Evolutionary conservation across 345 rosid species (phyloP).

Genomic region (Psidium guajava): DNA sequence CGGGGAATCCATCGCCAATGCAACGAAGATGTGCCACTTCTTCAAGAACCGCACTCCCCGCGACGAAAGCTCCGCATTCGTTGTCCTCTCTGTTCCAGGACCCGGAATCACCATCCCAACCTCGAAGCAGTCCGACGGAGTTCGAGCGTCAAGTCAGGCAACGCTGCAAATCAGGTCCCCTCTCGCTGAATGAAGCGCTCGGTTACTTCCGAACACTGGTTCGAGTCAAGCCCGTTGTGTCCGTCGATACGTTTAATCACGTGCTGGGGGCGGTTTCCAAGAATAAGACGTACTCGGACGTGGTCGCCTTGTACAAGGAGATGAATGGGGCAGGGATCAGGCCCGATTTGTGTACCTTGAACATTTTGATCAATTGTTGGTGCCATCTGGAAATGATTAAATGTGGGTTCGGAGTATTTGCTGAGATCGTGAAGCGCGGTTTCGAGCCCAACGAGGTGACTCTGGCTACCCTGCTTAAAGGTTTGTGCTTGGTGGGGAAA

Average conservation of each 20-base stretch:
- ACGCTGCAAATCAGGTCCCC: neutral
- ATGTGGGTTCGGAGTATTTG: neutral
- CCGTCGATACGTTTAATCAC: neutral
- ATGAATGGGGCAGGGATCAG: neutral
- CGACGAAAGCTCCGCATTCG: neutral
- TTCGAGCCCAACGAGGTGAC: neutral
- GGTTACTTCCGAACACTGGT: neutral
- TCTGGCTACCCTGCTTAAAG: neutral
- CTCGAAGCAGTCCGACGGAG: neutral
- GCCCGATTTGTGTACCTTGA: neutral
- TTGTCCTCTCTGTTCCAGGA: neutral
- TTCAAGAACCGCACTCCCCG: neutral
- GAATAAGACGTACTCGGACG: neutral
- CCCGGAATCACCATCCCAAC: neutral
- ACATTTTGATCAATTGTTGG: neutral
- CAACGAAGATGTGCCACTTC: neutral
- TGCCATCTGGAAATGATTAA: neutral
- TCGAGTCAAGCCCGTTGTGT: neutral
- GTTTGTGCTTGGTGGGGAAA: neutral
- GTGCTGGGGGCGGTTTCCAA: neutral
- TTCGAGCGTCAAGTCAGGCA: neutral
- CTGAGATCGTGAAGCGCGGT: neutral
- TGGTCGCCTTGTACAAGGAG: neutral
- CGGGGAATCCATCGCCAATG: neutral
- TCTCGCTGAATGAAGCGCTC: neutral